Conservation (phyloP, 257 asterid species). For the Nicotiana undulata region DNA sequence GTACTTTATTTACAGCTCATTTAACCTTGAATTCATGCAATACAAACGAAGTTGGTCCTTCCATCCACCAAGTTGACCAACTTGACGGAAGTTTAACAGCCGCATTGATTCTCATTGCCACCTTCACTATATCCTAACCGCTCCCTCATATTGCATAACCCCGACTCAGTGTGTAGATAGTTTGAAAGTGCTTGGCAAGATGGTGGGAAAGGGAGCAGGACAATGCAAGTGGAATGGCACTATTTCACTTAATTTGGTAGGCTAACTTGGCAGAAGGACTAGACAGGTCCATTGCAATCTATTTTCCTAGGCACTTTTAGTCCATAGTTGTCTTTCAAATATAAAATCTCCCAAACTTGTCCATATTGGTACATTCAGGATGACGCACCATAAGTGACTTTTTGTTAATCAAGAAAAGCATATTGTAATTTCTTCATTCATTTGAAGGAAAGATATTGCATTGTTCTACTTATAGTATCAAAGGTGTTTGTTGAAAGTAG, state of each 20-base stretch:
- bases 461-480: background rate
- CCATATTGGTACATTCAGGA: background rate
- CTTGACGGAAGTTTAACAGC: background rate
- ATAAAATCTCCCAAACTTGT: background rate
- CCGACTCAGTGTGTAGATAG: background rate
- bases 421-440: background rate
- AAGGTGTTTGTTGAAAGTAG: background rate
- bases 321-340: background rate
- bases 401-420: background rate
- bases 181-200: background rate
- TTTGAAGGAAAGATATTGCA: background rate
- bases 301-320: background rate
- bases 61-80: background rate
- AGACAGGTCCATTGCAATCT: background rate
- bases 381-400: background rate
- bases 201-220: background rate
- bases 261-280: background rate
- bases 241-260: background rate
- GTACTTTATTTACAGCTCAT: background rate
- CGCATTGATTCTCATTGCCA: background rate
- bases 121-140: too few species aligned
- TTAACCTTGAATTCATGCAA: background rate
- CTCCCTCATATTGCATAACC: background rate
- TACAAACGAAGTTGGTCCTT: background rate
- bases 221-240: background rate